Conservation (phyloP, 352 stramenopile genomes). For the Pythium aristosporum region DNA sequence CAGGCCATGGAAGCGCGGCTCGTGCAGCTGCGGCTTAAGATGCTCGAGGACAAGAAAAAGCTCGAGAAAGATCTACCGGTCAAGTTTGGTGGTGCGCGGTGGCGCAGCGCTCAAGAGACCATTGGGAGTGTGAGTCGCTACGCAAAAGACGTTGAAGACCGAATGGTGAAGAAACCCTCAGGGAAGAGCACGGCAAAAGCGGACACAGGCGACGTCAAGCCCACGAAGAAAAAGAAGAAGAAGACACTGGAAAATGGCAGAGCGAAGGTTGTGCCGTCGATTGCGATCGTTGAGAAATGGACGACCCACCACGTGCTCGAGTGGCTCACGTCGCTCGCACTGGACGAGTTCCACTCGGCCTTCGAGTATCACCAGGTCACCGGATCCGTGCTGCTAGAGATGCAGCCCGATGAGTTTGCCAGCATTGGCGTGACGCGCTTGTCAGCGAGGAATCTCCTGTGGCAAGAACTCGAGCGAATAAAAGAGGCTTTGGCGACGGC, state of each 20-base stretch:
- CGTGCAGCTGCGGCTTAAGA: conserved; percentile 47
- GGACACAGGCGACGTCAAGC: conserved; percentile 16
- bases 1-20: conserved; percentile 70
- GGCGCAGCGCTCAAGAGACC: conserved; percentile 72
- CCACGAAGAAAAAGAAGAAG: conserved; percentile 17
- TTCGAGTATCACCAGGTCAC: conserved; percentile 86
- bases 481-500: conserved; percentile 11
- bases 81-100: conserved; percentile 69
- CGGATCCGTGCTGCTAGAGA: conserved; percentile 40
- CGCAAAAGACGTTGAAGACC: conserved; percentile 56
- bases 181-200: conserved; percentile 15
- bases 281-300: conserved; percentile 50
- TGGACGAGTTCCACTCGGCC: conserved; percentile 62
- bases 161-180: conserved; percentile 16
- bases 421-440: conserved; percentile 56
- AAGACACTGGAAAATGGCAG: background rate
- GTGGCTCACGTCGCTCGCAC: conserved; percentile 52
- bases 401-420: conserved; percentile 45
- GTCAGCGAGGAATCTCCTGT: conserved; percentile 58
- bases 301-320: conserved; percentile 54
- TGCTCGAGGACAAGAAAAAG: conserved; percentile 68
- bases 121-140: conserved; percentile 75
- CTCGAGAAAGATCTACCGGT: conserved; percentile 47
- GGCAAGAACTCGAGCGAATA: conserved; percentile 54
- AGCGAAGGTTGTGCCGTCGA: conserved; percentile 25